A percentile compares a stretch with the other conserved stretches of the same genome.
Conservation (phyloP, 495 filamentous ascomycete species). For the Xylaria cubensis region DNA sequence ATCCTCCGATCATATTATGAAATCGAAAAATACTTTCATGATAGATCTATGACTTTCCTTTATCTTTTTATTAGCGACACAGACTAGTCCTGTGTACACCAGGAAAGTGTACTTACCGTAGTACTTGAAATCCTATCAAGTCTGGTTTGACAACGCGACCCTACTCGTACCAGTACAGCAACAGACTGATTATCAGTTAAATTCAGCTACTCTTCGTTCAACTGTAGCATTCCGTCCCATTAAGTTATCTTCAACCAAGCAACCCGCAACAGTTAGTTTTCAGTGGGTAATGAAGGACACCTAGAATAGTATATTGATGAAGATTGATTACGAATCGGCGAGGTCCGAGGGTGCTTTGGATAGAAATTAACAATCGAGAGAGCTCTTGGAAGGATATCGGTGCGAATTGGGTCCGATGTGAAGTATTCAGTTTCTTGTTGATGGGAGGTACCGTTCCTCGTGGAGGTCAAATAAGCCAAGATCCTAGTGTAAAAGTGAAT, state of each 20-base stretch:
- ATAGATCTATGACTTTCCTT: background rate
- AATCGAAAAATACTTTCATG: conserved; percentile 4
- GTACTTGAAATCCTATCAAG: background rate
- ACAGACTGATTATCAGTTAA: background rate
- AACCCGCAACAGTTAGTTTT: background rate
- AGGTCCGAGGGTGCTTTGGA: background rate
- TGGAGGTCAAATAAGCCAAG: conserved; percentile 25
- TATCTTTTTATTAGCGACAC: background rate
- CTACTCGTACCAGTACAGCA: background rate
- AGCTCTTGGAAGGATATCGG: background rate
- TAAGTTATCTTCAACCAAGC: background rate
- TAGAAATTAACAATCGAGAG: background rate
- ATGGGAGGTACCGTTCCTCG: conserved; percentile 6
- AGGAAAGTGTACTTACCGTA: conserved; percentile 4
- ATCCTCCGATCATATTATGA: conserved; percentile 22
- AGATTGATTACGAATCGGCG: background rate
- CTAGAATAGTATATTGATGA: background rate
- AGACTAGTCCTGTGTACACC: background rate
- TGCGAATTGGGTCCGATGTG: background rate
- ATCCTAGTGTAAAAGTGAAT: conserved; percentile 20
- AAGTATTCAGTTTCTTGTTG: background rate
- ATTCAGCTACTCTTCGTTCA: background rate
- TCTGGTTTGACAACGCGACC: background rate
- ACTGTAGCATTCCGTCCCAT: background rate
- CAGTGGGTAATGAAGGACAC: background rate